phyloP scores from a whole-genome alignment of 2,329 filamentous ascomycete genomes.

The Aureobasidium sp. region DNA sequence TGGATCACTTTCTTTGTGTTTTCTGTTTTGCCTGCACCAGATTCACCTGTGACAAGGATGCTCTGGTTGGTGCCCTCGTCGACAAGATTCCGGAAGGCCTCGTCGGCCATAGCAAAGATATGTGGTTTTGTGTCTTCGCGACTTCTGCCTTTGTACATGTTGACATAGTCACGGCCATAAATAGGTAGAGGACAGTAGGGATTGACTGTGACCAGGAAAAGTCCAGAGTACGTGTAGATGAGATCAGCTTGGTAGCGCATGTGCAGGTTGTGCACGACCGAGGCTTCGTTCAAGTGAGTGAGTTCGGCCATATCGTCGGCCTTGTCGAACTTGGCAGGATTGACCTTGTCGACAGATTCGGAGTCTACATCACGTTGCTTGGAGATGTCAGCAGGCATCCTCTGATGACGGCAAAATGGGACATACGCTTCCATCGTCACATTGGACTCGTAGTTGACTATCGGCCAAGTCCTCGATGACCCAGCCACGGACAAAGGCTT shows the following conservation, averaged over 20 bases:
- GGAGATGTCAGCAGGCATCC: constrained; percentile 19
- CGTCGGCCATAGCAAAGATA: constrained; percentile 95
- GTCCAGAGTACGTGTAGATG: constrained; percentile 94
- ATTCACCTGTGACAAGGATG: constrained; percentile 95
- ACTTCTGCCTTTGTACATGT: constrained; percentile 90
- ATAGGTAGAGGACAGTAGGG: constrained; percentile 93
- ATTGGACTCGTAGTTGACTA: constrained; percentile 74
- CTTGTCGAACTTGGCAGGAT: constrained; percentile 98
- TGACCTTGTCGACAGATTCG: constrained; percentile 95
- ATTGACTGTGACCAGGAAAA: constrained; percentile 95
- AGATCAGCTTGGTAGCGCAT: constrained; percentile 92
- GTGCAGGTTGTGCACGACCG: constrained; percentile 93
- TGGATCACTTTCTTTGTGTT: constrained; percentile 99
- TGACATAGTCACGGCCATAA: constrained; percentile 93
- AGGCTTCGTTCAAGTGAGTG: constrained; percentile 95
- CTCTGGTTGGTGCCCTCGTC: constrained; percentile 95
- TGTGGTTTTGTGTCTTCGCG: constrained; percentile 94
- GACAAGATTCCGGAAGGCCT: constrained; percentile 90
- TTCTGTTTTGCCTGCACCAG: constrained; percentile 95
- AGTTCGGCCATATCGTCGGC: constrained; percentile 98
- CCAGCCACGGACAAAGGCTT: constrained; percentile 88
- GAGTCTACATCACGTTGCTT: constrained; percentile 80
- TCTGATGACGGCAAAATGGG: neutral
- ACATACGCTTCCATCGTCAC: constrained; percentile 81
- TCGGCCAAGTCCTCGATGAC: constrained; percentile 72